Conservation (phyloP, 192 early-diverging fungal genomes). For the Coemansia sp. region DNA sequence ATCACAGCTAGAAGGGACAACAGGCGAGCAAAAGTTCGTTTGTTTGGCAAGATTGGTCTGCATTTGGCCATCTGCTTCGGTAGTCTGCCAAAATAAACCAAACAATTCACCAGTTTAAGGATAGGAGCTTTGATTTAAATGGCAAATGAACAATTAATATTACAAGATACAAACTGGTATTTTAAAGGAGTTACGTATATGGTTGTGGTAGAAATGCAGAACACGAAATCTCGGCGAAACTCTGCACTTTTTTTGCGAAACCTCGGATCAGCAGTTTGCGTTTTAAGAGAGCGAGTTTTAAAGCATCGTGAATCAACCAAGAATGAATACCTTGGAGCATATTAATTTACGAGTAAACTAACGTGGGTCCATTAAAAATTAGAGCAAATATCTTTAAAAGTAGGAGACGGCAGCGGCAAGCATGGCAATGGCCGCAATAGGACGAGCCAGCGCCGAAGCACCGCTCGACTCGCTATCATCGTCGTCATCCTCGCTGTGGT, state of each 20-base stretch:
- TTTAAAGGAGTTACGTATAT: background rate
- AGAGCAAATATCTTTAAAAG: background rate
- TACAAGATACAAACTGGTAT: background rate
- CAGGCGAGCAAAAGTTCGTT: too few species aligned
- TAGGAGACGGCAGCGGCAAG: conserved; percentile 3
- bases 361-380: background rate
- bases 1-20: background rate
- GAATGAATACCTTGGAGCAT: background rate
- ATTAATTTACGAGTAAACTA: background rate
- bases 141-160: background rate
- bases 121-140: background rate
- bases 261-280: background rate
- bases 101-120: background rate
- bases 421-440: conserved; percentile 4
- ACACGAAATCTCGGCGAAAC: background rate
- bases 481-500: background rate
- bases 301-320: background rate
- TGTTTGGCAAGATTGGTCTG: background rate
- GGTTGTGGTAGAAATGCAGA: background rate
- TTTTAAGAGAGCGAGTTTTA: background rate
- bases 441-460: background rate
- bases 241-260: background rate
- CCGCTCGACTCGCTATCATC: conserved; percentile 3
- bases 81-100: background rate
- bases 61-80: background rate